Percentiles rank a stretch among this genome's conserved stretches.
phyloP scores from a whole-genome alignment of 1,284 basidiomycete species.

The Apiotrichum siamense region DNA sequence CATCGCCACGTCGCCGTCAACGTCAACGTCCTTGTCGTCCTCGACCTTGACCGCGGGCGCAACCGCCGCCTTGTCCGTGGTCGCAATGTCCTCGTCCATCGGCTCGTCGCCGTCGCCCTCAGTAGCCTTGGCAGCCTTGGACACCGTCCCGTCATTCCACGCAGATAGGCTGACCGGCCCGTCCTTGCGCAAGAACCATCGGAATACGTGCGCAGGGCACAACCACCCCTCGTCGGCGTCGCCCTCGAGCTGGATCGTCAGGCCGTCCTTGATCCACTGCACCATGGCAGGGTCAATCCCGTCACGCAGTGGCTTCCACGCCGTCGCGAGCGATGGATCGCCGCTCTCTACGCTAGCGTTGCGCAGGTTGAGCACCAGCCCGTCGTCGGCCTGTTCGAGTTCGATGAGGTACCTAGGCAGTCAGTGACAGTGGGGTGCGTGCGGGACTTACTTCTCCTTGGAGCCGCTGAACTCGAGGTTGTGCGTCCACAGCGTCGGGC shows the following conservation, averaged over 20 bases:
- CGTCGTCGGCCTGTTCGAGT: constrained; percentile 1
- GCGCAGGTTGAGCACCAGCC: background rate
- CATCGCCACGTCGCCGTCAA: constrained; percentile 6
- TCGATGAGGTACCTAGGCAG: constrained; percentile 3
- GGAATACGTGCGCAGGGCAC: constrained; percentile 1
- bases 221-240: constrained; percentile 6
- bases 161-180: background rate
- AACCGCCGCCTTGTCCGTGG: background rate
- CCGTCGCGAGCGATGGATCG: too few species aligned
- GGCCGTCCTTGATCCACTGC: constrained; percentile 10
- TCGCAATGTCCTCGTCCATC: background rate
- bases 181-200: constrained; percentile 6
- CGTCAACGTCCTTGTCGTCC: constrained; percentile 10
- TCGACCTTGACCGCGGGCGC: background rate
- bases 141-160: background rate
- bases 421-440: too few species aligned
- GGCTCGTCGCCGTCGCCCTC: background rate
- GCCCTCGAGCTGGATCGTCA: constrained; percentile 7
- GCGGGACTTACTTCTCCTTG: constrained; percentile 4
- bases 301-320: background rate
- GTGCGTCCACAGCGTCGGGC: constrained; percentile 14
- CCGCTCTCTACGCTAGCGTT: too few species aligned
- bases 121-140: background rate
- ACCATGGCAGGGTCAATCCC: constrained; percentile 4
- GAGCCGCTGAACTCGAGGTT: constrained; percentile 8